Conservation (phyloP, 2,329 filamentous ascomycete species). For the Cercospora nicotianae region DNA sequence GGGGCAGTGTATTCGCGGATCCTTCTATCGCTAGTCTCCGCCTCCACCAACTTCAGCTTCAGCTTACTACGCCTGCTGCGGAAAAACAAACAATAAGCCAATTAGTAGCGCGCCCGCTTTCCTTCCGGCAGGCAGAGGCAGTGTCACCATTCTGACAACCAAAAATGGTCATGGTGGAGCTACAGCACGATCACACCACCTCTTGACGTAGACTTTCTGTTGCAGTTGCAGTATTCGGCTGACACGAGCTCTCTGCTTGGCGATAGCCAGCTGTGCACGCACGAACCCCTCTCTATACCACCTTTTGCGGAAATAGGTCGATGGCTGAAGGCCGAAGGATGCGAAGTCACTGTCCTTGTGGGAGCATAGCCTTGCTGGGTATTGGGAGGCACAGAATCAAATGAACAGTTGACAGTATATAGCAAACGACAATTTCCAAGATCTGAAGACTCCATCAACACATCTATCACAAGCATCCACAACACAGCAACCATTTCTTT, state of each 20-base stretch:
- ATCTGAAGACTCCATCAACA: not conserved
- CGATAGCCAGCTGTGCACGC: not conserved
- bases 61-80: not conserved
- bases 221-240: not conserved
- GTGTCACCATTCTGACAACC: not conserved
- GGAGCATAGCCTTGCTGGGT: not conserved
- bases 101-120: not conserved
- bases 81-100: not conserved
- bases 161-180: not conserved
- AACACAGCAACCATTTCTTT: not conserved
- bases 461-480: not conserved
- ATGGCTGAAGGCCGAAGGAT: not conserved
- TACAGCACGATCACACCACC: slow-evolving; percentile 1
- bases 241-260: slow-evolving; percentile 3
- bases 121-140: not conserved
- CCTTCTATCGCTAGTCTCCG: not conserved
- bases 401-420: not conserved
- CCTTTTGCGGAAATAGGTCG: not conserved
- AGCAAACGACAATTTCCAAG: not conserved
- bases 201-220: not conserved
- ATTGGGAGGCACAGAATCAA: not conserved
- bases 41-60: slow-evolving; percentile 1
- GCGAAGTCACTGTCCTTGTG: not conserved
- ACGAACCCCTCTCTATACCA: not conserved
- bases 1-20: not conserved